Evolutionary conservation across 2,329 filamentous ascomycete species (phyloP), one percentile per base, ranked within the genome.

Genomic region (Botryotinia calthae): DNA sequence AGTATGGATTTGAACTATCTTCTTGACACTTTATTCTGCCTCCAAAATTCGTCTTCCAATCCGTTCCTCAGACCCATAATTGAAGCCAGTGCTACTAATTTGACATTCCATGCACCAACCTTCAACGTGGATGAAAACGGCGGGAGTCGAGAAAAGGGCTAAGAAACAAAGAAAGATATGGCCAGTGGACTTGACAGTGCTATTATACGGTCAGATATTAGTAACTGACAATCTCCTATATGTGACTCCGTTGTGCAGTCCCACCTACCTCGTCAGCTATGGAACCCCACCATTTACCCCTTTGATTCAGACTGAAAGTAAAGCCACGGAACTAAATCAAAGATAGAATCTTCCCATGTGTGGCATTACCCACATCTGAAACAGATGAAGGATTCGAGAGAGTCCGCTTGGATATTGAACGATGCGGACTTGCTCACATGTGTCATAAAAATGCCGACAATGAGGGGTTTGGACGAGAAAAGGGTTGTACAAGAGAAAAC

Each of bases 171-270:
- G 0, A 2, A n/a, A n/a, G 0, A 12, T 4, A n/a, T 16, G 5
- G 12, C 10, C 4, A 14, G 0, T 56, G 0, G n/a, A 28, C 2
- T 28, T 9, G 14, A 2, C 18, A 54, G 14, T 2, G 1, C 8
- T 59, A 34, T 1, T 8, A 58, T 0, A 58, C 1, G 7, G 4
- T 6, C 34, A 25, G 2, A 14, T 16, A 28, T 56, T 2, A 56
- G 5, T 0, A 18, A 56, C 14, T 18, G 18, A 12, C 1, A 25
- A 25, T 9, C 3, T 61, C 22, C 58, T 28, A 16, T 42, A 25
- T 20, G 14, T 20, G 1, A 8, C 3, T 2, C n/a, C 2, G 7
- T 62, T 62, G 25, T 4, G 25, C 14, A 42, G 25, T 28, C 59
- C 6, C 14, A 28, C 28, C n/a, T 8, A 56, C 25, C 34, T 42